Evolutionary conservation across 2,329 filamentous ascomycete genomes (phyloP).

Genomic region (Fusarium lateritium): DNA sequence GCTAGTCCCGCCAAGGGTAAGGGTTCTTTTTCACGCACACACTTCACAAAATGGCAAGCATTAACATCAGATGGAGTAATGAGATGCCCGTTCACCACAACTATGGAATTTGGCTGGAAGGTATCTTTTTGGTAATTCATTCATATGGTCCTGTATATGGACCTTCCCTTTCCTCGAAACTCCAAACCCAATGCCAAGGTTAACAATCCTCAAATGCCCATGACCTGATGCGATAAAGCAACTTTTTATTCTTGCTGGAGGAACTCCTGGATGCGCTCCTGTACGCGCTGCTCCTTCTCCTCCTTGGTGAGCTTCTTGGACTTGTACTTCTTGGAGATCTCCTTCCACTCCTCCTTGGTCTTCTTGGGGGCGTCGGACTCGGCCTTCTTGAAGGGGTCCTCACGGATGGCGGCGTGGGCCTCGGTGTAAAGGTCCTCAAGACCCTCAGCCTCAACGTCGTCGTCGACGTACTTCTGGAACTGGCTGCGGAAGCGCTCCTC

Average conservation of each 20-base stretch:
- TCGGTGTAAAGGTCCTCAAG: conserved; percentile 97
- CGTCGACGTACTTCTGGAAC: conserved; percentile 98
- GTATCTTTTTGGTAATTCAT: conserved; percentile 55
- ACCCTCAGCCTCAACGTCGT: conserved; percentile 95
- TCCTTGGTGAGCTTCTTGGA: conserved; percentile 83
- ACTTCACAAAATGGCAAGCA: conserved; percentile 22
- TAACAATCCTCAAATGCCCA: conserved; percentile 51
- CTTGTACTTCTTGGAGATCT: conserved; percentile 92
- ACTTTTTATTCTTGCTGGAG: conserved; percentile 64
- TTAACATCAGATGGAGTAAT: conserved; percentile 41
- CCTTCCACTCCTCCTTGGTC: conserved; percentile 97
- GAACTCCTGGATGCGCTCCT: conserved; percentile 92
- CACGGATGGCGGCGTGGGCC: conserved; percentile 96
- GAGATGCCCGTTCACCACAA: conserved; percentile 50
- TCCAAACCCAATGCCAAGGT: conserved; percentile 57
- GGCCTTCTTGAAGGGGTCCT: conserved; percentile 97
- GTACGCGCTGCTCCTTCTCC: conserved; percentile 85
- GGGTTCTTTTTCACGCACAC: conserved; percentile 4
- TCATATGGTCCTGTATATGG: conserved; percentile 55
- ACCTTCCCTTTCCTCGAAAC: conserved; percentile 56
- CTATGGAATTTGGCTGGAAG: conserved; percentile 53
- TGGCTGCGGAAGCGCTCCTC: conserved; percentile 99
- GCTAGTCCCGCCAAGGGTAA: conserved; percentile 9
- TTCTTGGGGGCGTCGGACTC: conserved; percentile 85
- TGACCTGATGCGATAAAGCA: conserved; percentile 41